Evolutionary conservation across 2,329 filamentous ascomycete species (phyloP), one percentile per base, ranked within the genome.

Genomic region (Cordyceps militaris): DNA sequence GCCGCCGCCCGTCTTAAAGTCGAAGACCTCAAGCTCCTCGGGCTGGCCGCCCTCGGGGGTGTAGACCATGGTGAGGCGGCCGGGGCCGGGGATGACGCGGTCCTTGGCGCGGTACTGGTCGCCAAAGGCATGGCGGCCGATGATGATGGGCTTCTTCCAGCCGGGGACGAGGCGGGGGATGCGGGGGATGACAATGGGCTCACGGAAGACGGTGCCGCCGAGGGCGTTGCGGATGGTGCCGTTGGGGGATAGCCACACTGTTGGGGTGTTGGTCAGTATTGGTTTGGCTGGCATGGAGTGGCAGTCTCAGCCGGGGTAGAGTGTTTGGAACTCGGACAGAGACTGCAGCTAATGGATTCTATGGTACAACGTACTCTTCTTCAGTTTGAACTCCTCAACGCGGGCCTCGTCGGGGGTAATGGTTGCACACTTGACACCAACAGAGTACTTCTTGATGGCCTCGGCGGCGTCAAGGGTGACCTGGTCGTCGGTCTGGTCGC

Each of bases 81-180:
- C 94, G 62, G 87, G 84, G 58, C 88, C 89, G 54, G 86, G 82
- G 63, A 92, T 84, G 62, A 97, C 90, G 62, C 82, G 79, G 80
- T 99, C 94, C 78, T 61, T 96, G 66, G 94, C 94, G 62, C 93
- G 88, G 82, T 99, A 99, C 79, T 99, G 94, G 79, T 97, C 94
- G 70, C 94, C 94, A 70, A 97, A 97, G 63, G 94, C 94, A 76
- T 99, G 94, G 74, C 94, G 91, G 66, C 94, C 94, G 73, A 99
- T 97, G 73, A 97, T 94, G 76, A 99, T 99, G 73, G 94, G 91
- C 79, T 97, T 92, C 82, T 95, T 92, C 94, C 94, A 99, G 75
- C 93, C 91, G 49, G 91, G 91, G 54, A 99, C 91, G 59, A 99
- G 86, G 68, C 93, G 89, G 59, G 94, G 94, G 63, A 99, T 91